Evolutionary conservation across 495 filamentous ascomycete genomes (phyloP), one percentile per base, ranked within the genome.

Genomic region (Staphylotrichum longicolle): DNA sequence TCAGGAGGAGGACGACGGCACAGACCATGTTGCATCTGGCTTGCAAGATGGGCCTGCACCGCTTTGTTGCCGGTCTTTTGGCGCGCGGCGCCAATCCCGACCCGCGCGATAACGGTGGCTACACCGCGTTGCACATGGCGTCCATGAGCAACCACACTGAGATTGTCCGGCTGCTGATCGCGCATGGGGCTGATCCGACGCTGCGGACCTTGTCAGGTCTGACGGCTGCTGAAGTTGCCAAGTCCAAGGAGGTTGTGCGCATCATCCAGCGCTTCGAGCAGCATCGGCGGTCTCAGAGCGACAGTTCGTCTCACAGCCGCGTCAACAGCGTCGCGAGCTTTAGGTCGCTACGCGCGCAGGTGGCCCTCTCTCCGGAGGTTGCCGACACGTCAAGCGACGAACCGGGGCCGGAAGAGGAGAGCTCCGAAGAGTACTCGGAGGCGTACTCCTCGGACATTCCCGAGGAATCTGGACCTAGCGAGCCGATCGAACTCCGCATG

Each of bases 21-120:
- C 89, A 94, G 64, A 90, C 87, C 27, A 87, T 96, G 78, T 80
- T 96, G 63, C 91, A 95, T 72, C 78, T 92, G 56, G 90, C 90
- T 4, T 89, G 85, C 57, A 88, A 87, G 30, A 72, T 93, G 54
- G 91, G 91, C 14, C 80, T 91, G 60, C 82, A 84, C 50, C 85
- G 89, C 14, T 87, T 96, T 63, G 88, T 88, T 54, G 89, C 89
- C n/a, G 89, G 85, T 27, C 83, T 96, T 15, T 74, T 96, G 14
- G 88, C 87, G 12, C 85, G 89, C 64, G 90, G 90, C n/a, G 91
- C 90, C 7, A 87, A 86, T 63, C 85, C 88, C 1, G 85, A 93
- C 64, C 72, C 85, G 27, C 82, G 86, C 61, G 91, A 96, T 70
- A 88, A 85, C 59, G 88, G 86, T 54, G 91, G 91, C 34, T 93